Evolutionary conservation across 2,329 filamentous ascomycete species (phyloP).

Genomic region (Fusarium protoensiforme): DNA sequence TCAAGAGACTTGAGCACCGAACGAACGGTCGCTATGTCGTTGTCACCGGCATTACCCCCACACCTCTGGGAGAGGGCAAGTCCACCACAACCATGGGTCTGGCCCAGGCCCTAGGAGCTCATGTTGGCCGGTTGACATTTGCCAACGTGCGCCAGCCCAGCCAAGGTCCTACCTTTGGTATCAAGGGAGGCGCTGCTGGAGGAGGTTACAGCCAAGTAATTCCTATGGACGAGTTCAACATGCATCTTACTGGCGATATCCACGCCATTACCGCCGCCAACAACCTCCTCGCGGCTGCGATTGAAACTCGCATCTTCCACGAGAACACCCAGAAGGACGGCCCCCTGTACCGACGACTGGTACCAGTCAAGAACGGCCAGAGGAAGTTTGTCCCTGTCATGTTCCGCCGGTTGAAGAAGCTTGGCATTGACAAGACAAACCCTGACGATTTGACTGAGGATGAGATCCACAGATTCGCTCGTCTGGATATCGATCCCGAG

Average conservation of each 20-base stretch:
- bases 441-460: conserved; percentile 91
- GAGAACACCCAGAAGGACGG: conserved; percentile 95
- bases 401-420: conserved; percentile 93
- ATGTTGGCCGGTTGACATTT: conserved; percentile 88
- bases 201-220: conserved; percentile 99
- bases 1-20: conserved; percentile 88
- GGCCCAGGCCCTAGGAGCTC: conserved; percentile 90
- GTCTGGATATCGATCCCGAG: conserved; percentile 94
- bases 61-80: conserved; percentile 96
- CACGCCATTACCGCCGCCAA: conserved; percentile 97
- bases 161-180: conserved; percentile 97
- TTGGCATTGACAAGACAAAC: conserved; percentile 95
- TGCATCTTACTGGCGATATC: conserved; percentile 97
- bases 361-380: conserved; percentile 90
- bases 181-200: conserved; percentile 97
- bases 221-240: conserved; percentile 99
- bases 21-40: conserved; percentile 91
- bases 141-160: conserved; percentile 97
- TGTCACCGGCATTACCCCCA: conserved; percentile 95
- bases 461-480: conserved; percentile 88
- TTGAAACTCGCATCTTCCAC: conserved; percentile 98
- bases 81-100: conserved; percentile 98
- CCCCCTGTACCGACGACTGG: conserved; percentile 85
- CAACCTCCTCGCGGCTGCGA: conserved; percentile 94
- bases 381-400: conserved; percentile 88